A percentile compares a stretch with the other conserved stretches of the same genome.
Evolutionary conservation across 192 early-diverging fungal species (phyloP).

Genomic region (Spizellomyces sp.): DNA sequence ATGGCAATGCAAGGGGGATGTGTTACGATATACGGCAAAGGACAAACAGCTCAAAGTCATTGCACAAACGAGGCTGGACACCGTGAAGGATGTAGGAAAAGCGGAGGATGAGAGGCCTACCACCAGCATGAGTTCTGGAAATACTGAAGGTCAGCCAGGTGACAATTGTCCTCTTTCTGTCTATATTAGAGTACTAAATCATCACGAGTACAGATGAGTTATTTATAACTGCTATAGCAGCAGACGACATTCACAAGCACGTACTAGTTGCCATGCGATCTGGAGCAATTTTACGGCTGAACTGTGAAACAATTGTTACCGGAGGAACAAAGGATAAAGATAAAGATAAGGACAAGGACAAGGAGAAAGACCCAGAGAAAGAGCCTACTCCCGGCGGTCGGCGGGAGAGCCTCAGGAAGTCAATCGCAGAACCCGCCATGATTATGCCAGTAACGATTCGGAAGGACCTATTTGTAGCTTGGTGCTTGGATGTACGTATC

Average conservation of each 20-base stretch:
- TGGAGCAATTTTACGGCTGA: slow-evolving; percentile 29
- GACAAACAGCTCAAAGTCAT: slow-evolving; percentile 34
- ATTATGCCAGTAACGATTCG: slow-evolving; percentile 2
- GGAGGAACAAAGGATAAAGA: slow-evolving; percentile 6
- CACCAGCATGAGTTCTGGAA: background rate
- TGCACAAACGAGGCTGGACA: slow-evolving; percentile 29
- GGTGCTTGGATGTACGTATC: slow-evolving; percentile 28
- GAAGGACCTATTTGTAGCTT: slow-evolving; percentile 37
- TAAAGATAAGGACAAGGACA: background rate
- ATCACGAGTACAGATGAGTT: background rate
- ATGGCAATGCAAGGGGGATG: slow-evolving; percentile 38
- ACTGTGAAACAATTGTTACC: slow-evolving; percentile 26
- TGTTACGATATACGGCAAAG: slow-evolving; percentile 23
- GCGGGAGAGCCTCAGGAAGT: background rate
- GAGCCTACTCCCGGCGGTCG: background rate
- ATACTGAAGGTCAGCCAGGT: background rate
- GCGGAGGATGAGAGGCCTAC: slow-evolving; percentile 11
- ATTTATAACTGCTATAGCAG: slow-evolving; percentile 13
- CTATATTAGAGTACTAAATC: no score
- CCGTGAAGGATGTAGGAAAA: slow-evolving; percentile 5
- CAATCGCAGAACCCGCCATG: background rate
- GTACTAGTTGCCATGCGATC: slow-evolving; percentile 33
- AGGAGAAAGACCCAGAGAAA: slow-evolving; percentile 12
- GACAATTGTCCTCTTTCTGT: no score
- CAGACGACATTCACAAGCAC: slow-evolving; percentile 24